Percentiles rank a stretch among this genome's conserved stretches.
phyloP scores from a whole-genome alignment of 2,329 filamentous ascomycete genomes.

The Teratosphaeria pseudoeucalypti region DNA sequence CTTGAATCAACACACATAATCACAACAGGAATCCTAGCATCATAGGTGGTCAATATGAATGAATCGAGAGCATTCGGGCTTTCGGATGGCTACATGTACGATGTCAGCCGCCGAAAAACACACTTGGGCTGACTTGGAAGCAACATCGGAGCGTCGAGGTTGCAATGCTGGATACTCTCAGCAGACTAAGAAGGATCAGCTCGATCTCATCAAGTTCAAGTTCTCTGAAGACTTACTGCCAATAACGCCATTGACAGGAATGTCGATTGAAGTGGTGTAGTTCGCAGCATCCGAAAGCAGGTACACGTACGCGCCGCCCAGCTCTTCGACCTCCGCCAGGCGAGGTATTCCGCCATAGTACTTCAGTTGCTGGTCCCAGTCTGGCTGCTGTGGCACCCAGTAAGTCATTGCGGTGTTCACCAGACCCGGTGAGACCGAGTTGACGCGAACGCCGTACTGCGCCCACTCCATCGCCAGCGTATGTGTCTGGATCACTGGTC shows the following conservation, averaged over 20 bases:
- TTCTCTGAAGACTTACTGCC: constrained; percentile 12
- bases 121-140: too few species aligned
- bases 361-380: constrained; percentile 48
- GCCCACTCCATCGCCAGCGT: constrained; percentile 33
- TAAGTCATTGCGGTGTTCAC: constrained; percentile 32
- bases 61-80: too few species aligned
- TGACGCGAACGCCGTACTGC: constrained; percentile 28
- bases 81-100: too few species aligned
- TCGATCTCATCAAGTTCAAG: neutral
- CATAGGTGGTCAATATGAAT: too few species aligned
- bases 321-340: constrained; percentile 42
- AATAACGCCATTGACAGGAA: constrained; percentile 29
- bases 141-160: neutral
- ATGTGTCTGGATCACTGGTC: constrained; percentile 29
- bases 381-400: constrained; percentile 41
- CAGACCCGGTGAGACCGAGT: constrained; percentile 27
- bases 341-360: constrained; percentile 50
- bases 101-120: too few species aligned
- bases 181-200: neutral
- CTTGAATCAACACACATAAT: too few species aligned
- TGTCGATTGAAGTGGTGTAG: constrained; percentile 43
- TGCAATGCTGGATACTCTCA: neutral
- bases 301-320: constrained; percentile 49
- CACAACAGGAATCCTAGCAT: too few species aligned
- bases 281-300: constrained; percentile 43